Conservation (phyloP, 2,329 filamentous ascomycete genomes). For the Aspergillus chevalieri region DNA sequence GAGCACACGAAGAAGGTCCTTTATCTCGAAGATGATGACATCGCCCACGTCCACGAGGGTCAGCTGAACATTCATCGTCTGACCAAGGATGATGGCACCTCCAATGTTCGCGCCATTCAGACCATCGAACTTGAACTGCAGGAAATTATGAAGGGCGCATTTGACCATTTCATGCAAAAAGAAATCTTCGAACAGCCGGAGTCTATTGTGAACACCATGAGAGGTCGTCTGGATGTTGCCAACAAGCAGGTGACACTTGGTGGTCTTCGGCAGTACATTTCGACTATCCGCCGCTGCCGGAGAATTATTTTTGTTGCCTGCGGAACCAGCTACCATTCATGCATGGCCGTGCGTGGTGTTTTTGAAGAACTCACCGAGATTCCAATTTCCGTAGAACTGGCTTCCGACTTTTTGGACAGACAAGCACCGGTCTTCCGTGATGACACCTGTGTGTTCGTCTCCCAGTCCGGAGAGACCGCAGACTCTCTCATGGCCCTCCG, state of each 20-base stretch:
- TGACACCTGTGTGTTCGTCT: conserved; percentile 98
- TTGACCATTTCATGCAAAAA: conserved; percentile 99
- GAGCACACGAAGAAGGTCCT: conserved; percentile 99
- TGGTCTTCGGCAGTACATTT: conserved; percentile 92
- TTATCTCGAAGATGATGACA: conserved; percentile 98
- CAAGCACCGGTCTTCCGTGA: conserved; percentile 98
- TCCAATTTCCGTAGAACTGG: conserved; percentile 91
- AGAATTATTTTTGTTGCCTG: conserved; percentile 99
- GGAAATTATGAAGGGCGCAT: conserved; percentile 99
- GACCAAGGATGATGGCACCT: conserved; percentile 92
- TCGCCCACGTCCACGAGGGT: conserved; percentile 98
- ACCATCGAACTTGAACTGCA: conserved; percentile 97
- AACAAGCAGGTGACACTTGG: conserved; percentile 95
- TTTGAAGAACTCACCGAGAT: conserved; percentile 99
- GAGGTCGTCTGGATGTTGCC: conserved; percentile 86
- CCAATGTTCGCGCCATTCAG: conserved; percentile 96
- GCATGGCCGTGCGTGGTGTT: conserved; percentile 96
- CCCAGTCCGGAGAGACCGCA: conserved; percentile 96
- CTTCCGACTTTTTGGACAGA: conserved; percentile 95
- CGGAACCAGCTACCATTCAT: conserved; percentile 97
- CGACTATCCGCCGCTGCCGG: conserved; percentile 91
- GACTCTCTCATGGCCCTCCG: conserved; percentile 95
- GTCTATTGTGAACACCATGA: conserved; percentile 99
- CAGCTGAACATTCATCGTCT: conserved; percentile 98
- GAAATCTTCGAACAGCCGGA: conserved; percentile 99